phyloP scores from a whole-genome alignment of 2,329 filamentous ascomycete species.

The Akanthomyces dipterigenus region DNA sequence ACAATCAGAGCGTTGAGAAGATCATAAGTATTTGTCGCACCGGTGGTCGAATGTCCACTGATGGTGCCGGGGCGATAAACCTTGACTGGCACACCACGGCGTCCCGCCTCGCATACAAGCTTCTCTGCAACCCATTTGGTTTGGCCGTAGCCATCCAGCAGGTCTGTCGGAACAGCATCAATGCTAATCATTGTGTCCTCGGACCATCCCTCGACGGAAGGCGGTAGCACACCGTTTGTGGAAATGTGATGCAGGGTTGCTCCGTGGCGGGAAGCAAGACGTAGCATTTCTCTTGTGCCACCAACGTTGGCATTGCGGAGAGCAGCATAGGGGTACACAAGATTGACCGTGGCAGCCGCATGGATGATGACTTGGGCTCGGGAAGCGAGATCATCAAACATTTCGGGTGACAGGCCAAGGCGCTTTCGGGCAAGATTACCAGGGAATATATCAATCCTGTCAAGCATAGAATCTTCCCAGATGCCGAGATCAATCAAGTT shows the following conservation, averaged over 20 bases:
- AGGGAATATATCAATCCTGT: slow-evolving; percentile 68
- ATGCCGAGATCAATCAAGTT: slow-evolving; percentile 73
- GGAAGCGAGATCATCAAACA: slow-evolving; percentile 57
- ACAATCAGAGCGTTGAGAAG: slow-evolving; percentile 69
- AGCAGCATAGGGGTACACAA: slow-evolving; percentile 76
- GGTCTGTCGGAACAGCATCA: slow-evolving; percentile 60
- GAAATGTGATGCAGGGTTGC: slow-evolving; percentile 74
- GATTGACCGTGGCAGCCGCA: slow-evolving; percentile 69
- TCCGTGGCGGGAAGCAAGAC: slow-evolving; percentile 58
- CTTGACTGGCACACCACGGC: slow-evolving; percentile 61
- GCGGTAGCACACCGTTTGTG: slow-evolving; percentile 72
- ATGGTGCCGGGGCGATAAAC: slow-evolving; percentile 72
- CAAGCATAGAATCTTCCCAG: slow-evolving; percentile 71
- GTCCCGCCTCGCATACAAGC: slow-evolving; percentile 62
- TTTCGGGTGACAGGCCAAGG: slow-evolving; percentile 59
- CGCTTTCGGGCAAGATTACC: slow-evolving; percentile 64
- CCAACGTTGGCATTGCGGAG: slow-evolving; percentile 67
- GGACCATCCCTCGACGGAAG: slow-evolving; percentile 62
- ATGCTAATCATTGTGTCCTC: slow-evolving; percentile 62
- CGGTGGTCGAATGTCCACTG: slow-evolving; percentile 67
- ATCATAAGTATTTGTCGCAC: slow-evolving; percentile 73
- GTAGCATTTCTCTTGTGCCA: slow-evolving; percentile 70
- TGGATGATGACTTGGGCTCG: slow-evolving; percentile 70
- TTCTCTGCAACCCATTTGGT: slow-evolving; percentile 79
- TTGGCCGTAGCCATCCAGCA: slow-evolving; percentile 69